Evolutionary conservation across 2,329 filamentous ascomycete genomes (phyloP).

Genomic region (Calonectria multiphialidica): DNA sequence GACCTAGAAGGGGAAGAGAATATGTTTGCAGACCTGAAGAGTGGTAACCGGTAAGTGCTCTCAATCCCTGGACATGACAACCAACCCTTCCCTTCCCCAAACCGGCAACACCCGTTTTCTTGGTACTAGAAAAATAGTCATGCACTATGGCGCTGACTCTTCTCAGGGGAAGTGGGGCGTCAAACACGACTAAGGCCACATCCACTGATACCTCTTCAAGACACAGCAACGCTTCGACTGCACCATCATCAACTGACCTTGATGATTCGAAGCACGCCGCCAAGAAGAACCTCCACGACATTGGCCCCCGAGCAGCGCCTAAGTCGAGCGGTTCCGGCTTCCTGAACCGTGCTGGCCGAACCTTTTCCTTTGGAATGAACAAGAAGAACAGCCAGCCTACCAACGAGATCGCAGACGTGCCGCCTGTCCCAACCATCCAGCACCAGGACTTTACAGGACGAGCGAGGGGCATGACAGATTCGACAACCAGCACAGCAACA

Average conservation of each 20-base stretch:
- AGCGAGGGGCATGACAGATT: conserved; percentile 65
- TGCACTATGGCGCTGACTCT: conserved; percentile 50
- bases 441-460: conserved; percentile 49
- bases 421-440: conserved; percentile 53
- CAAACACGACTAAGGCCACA: conserved; percentile 71
- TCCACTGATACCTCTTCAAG: conserved; percentile 72
- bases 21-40: conserved; percentile 68
- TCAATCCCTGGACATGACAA: background rate
- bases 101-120: conserved; percentile 34
- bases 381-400: conserved; percentile 59
- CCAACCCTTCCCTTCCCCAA: conserved; percentile 32
- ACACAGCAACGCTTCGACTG: conserved; percentile 72
- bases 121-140: conserved; percentile 42
- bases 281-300: conserved; percentile 53
- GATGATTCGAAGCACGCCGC: conserved; percentile 47
- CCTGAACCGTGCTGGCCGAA: conserved; percentile 67
- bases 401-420: conserved; percentile 49
- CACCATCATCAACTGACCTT: conserved; percentile 67
- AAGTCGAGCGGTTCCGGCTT: conserved; percentile 66
- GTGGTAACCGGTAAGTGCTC: conserved; percentile 64
- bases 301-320: conserved; percentile 54
- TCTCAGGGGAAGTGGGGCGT: conserved; percentile 69
- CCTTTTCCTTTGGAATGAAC: conserved; percentile 70
- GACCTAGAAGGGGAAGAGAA: conserved; percentile 66
- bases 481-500: conserved; percentile 66